Conservation (phyloP, 805 yeast genomes). For the Isabelozyma pseudorhagii region DNA sequence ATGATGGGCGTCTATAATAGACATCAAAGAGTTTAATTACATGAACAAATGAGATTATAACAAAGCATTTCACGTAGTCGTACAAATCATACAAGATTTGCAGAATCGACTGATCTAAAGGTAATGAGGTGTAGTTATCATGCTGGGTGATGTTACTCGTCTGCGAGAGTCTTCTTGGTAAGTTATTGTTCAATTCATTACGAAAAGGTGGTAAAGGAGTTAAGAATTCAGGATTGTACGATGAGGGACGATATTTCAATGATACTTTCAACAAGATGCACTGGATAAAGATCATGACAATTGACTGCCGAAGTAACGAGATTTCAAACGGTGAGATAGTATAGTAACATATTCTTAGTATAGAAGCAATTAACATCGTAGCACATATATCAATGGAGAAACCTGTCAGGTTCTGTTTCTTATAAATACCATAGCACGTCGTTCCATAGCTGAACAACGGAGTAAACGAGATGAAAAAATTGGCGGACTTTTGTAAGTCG, state of each 20-base stretch:
- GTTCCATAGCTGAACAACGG: slow-evolving; percentile 87
- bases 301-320: slow-evolving; percentile 73
- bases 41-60: slow-evolving; percentile 13
- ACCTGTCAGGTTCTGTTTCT: slow-evolving; percentile 65
- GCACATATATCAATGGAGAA: slow-evolving; percentile 92
- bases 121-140: slow-evolving; percentile 7
- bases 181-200: slow-evolving; percentile 21
- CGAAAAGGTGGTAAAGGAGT: slow-evolving; percentile 25
- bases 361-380: slow-evolving; percentile 79
- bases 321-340: slow-evolving; percentile 76
- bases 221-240: slow-evolving; percentile 31
- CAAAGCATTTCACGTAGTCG: slow-evolving; percentile 7
- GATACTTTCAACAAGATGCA: slow-evolving; percentile 60
- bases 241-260: slow-evolving; percentile 49
- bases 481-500: slow-evolving; percentile 51
- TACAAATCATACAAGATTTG: slow-evolving; percentile 5
- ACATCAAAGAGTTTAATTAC: slow-evolving; percentile 66
- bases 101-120: neutral
- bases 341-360: slow-evolving; percentile 72
- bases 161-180: slow-evolving; percentile 15
- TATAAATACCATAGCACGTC: slow-evolving; percentile 66
- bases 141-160: slow-evolving; percentile 11
- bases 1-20: slow-evolving; percentile 56
- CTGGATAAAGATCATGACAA: slow-evolving; percentile 85
- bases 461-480: slow-evolving; percentile 69